A percentile compares a stretch with the other conserved stretches of the same genome.
These are phyloP conservation scores for Nowakowskiella sp. DNA, from an alignment of 192 early-diverging fungal species.

Conservation along the genomic window DNA sequence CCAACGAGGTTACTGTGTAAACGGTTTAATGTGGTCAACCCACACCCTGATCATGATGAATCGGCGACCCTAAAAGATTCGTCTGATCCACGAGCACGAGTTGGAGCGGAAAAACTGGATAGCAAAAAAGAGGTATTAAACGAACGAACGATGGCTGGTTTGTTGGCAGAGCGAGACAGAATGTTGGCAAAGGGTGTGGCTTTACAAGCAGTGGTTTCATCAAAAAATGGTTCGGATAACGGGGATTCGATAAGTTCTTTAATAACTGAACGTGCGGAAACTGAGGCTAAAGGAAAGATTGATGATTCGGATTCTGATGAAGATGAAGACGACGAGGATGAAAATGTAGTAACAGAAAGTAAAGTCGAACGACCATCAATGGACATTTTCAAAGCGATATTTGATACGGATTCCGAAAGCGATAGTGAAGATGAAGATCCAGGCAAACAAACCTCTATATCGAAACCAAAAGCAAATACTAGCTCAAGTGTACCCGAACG, in stretches of 20 bases:
- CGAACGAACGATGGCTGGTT: constrained; percentile 24
- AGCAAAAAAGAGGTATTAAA: constrained; percentile 33
- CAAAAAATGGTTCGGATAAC: constrained; percentile 1
- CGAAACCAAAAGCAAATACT: no score
- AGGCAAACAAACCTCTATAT: no score
- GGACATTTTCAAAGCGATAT: constrained; percentile 83
- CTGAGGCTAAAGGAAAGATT: constrained; percentile 3
- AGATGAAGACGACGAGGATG: constrained; percentile 5
- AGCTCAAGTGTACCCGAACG: no score
- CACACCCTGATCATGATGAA: constrained; percentile 53
- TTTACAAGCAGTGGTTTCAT: constrained; percentile 1
- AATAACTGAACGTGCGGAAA: constrained; percentile 4
- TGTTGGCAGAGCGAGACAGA: constrained; percentile 27
- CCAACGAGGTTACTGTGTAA: constrained; percentile 67
- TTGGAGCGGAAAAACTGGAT: constrained; percentile 15
- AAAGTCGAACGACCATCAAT: constrained; percentile 64
- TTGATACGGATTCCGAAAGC: constrained; percentile 57
- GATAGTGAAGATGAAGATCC: constrained; percentile 45
- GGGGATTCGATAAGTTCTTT: background rate
- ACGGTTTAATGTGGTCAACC: constrained; percentile 66
- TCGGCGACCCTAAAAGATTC: no score
- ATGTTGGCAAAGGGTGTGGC: constrained; percentile 10
- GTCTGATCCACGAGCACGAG: constrained; percentile 9
- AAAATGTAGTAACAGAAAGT: constrained; percentile 6
- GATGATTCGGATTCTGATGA: constrained; percentile 6